A percentile compares a stretch with the other conserved stretches of the same genome.
Conservation (phyloP, 768 basidiomycete species). For the Serendipita sp. region DNA sequence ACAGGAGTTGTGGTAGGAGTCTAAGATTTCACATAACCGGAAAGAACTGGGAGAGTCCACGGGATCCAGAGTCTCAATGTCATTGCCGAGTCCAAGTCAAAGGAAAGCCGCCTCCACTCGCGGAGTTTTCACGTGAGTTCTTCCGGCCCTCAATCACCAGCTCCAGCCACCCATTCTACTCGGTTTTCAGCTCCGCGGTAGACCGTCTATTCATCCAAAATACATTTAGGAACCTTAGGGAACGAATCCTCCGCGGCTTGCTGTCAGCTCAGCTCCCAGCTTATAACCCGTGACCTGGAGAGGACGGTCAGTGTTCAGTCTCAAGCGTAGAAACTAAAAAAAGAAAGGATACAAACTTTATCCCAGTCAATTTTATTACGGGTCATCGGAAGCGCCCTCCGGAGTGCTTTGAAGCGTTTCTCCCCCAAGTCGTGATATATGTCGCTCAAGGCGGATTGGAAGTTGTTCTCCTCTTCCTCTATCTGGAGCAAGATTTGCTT, state of each 20-base stretch:
- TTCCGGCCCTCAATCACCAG: background rate
- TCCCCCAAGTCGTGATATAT: constrained; percentile 84
- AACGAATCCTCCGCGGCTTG: constrained; percentile 42
- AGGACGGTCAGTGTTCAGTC: background rate
- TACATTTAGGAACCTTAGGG: constrained; percentile 11
- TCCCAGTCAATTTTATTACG: constrained; percentile 96
- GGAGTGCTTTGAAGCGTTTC: constrained; percentile 80
- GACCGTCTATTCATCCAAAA: background rate
- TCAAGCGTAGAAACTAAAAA: background rate
- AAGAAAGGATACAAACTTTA: constrained; percentile 34
- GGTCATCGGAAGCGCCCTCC: constrained; percentile 83
- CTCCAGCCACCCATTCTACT: background rate
- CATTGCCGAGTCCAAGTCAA: background rate
- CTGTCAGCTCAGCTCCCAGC: constrained; percentile 58
- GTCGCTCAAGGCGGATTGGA: constrained; percentile 65
- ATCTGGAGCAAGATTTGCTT: constrained; percentile 68
- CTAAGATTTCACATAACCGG: background rate
- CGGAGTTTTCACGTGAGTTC: constrained; percentile 3
- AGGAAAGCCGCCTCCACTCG: background rate
- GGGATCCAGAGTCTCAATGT: no score
- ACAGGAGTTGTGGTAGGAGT: background rate
- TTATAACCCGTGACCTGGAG: constrained; percentile 44
- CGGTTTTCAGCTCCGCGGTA: background rate
- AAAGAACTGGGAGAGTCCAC: background rate
- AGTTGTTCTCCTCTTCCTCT: constrained; percentile 61